These are phyloP conservation scores for Galeopsis tetrahit DNA, from an alignment of 257 asterid species.

Conservation along the genomic window DNA sequence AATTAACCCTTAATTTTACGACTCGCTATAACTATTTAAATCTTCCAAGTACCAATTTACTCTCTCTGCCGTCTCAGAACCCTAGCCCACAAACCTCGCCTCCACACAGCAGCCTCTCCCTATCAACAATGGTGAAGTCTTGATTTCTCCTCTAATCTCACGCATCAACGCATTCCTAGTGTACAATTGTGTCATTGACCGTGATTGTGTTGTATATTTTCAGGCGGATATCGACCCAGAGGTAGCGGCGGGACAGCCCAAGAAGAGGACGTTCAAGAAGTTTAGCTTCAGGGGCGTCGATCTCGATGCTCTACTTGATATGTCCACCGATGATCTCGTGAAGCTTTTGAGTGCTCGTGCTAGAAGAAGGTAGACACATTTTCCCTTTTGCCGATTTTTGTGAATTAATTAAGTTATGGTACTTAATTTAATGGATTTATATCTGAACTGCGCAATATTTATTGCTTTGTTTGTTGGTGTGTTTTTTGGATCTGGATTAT, in stretches of 20 bases:
- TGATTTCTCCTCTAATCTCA: neutral
- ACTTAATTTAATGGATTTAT: neutral
- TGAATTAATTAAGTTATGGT: neutral
- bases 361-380: conserved; percentile 58
- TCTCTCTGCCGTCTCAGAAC: neutral
- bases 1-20: conserved; percentile 7
- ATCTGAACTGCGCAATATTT: neutral
- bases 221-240: conserved; percentile 80
- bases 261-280: conserved; percentile 90
- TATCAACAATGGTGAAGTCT: conserved; percentile 37
- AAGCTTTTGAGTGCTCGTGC: conserved; percentile 77
- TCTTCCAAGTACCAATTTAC: neutral
- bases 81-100: conserved; percentile 32
- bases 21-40: conserved; percentile 13
- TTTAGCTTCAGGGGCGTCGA: conserved; percentile 89
- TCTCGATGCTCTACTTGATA: conserved; percentile 87
- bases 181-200: neutral
- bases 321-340: conserved; percentile 87
- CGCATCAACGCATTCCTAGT: neutral
- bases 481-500: neutral
- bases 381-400: neutral
- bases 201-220: neutral
- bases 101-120: neutral
- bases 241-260: conserved; percentile 63
- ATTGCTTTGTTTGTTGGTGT: neutral